These are phyloP conservation scores for Boeremia lycopersici DNA, from an alignment of 2,329 filamentous ascomycete genomes.

Conservation along the genomic window DNA sequence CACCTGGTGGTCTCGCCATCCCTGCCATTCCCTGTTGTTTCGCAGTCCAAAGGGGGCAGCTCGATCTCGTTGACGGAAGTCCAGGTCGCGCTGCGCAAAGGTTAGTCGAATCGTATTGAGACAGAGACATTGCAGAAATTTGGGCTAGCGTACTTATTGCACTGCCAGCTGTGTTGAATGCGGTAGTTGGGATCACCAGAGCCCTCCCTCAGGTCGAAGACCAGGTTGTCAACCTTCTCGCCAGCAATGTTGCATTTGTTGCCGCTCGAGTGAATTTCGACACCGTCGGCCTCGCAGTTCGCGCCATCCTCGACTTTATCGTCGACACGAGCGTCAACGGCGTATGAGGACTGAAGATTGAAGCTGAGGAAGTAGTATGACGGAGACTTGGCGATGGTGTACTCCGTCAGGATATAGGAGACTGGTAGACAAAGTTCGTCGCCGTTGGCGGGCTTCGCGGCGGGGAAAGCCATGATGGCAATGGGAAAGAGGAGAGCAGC, in stretches of 20 bases:
- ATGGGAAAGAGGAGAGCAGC: conserved; percentile 26
- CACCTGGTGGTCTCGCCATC: conserved; percentile 15
- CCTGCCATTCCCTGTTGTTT: background rate
- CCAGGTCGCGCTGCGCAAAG: conserved; percentile 23
- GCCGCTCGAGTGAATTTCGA: conserved; percentile 21
- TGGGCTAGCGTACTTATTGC: conserved; percentile 30
- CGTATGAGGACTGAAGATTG: conserved; percentile 31
- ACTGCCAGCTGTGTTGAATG: conserved; percentile 37
- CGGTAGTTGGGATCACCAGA: conserved; percentile 31
- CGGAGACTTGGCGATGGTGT: conserved; percentile 22
- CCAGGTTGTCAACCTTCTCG: conserved; percentile 21
- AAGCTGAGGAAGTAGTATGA: conserved; percentile 28
- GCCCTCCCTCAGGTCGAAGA: conserved; percentile 28
- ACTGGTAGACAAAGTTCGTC: conserved; percentile 28
- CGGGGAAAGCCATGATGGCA: conserved; percentile 23
- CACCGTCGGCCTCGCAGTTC: conserved; percentile 25
- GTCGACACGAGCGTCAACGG: conserved; percentile 15
- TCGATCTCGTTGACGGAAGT: conserved; percentile 25
- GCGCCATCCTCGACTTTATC: conserved; percentile 27
- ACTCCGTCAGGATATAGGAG: conserved; percentile 35
- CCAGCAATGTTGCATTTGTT: conserved; percentile 29
- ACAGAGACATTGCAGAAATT: background rate
- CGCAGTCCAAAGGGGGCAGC: conserved; percentile 20
- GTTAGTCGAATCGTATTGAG: background rate
- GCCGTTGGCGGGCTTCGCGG: conserved; percentile 10